These are phyloP conservation scores for Schoenoplectus triqueter DNA, from an alignment of 202 grass and related monocot species.

Conservation along the genomic window DNA sequence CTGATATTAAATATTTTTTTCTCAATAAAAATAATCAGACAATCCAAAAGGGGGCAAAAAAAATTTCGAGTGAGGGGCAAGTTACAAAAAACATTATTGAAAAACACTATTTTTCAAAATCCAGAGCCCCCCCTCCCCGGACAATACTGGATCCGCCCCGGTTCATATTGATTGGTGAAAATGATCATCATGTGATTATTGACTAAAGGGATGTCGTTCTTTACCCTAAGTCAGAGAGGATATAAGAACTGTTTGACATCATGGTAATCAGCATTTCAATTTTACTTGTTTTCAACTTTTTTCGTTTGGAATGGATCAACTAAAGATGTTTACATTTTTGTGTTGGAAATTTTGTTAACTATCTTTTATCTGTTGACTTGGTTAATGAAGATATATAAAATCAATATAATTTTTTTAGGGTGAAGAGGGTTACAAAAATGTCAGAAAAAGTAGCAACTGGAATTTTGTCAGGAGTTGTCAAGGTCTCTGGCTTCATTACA, in stretches of 20 bases:
- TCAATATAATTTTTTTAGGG: conserved; percentile 44
- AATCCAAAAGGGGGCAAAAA: too few relatives aligned
- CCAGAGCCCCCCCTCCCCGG: too few relatives aligned
- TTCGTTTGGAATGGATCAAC: not conserved
- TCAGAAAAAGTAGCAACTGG: conserved; percentile 78
- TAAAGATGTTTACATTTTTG: not conserved
- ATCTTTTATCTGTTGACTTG: not conserved
- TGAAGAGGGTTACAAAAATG: conserved; percentile 75
- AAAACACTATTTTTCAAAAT: too few relatives aligned
- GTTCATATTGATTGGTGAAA: not conserved
- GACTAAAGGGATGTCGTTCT: not conserved
- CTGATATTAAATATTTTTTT: too few relatives aligned
- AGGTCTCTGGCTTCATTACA: conserved; percentile 69
- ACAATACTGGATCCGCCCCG: too few relatives aligned
- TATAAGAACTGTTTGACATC: not conserved
- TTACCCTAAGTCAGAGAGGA: too few relatives aligned
- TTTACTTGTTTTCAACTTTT: not conserved
- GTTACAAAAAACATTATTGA: too few relatives aligned
- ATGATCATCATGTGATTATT: not conserved
- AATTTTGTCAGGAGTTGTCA: conserved; percentile 72
- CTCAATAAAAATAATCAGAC: too few relatives aligned
- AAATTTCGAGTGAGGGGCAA: too few relatives aligned
- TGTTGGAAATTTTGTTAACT: not conserved
- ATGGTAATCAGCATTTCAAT: not conserved
- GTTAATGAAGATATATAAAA: not conserved